These are phyloP conservation scores for Penicillium lagena DNA, from an alignment of 495 filamentous ascomycete species.

Conservation along the genomic window DNA sequence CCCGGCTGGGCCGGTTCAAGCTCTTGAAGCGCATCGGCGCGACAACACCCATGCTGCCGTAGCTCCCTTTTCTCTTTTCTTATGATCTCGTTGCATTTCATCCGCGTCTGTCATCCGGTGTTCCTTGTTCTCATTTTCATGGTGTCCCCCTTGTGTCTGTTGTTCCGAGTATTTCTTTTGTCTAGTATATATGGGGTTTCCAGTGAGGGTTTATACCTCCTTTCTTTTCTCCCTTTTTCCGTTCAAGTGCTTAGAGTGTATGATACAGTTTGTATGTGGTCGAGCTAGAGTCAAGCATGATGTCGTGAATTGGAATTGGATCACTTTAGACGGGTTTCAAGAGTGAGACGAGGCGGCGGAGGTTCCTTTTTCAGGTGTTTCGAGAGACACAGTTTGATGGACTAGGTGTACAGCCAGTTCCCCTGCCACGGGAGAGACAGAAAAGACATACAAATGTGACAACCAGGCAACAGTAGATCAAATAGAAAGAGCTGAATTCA, in stretches of 20 bases:
- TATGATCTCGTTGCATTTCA: constrained; percentile 3
- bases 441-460: no score
- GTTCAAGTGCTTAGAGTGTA: not conserved
- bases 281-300: not conserved
- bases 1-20: constrained; percentile 47
- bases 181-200: constrained; percentile 25
- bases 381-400: no score
- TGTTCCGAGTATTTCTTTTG: constrained; percentile 11
- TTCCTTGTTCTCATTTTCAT: constrained; percentile 5
- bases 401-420: no score
- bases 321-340: no score
- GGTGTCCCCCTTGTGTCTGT: constrained; percentile 6
- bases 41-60: constrained; percentile 19
- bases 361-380: no score
- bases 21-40: constrained; percentile 14
- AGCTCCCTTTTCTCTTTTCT: not conserved
- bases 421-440: no score
- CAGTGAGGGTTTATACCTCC: constrained; percentile 10
- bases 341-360: no score
- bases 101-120: constrained; percentile 3
- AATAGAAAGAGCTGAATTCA: constrained; percentile 13
- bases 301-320: no score
- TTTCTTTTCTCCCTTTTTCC: constrained; percentile 4
- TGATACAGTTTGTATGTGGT: not conserved
- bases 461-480: no score